phyloP scores from a whole-genome alignment of 176 grass and related monocot genomes.

The Urochloa ruziziensis region DNA sequence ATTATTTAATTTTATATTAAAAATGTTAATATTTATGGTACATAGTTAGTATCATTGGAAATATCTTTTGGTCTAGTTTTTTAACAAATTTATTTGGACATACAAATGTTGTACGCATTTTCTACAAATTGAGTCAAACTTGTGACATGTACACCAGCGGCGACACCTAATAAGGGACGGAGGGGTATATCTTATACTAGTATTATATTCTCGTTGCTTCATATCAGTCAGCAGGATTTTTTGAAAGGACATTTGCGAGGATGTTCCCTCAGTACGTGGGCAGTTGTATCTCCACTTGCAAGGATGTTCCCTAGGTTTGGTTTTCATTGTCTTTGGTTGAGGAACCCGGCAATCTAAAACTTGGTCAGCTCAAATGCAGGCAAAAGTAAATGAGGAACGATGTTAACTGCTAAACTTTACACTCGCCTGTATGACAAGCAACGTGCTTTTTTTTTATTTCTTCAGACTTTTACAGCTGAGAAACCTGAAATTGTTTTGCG shows the following conservation, averaged over 20 bases:
- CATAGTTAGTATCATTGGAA: no score
- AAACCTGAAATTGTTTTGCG: neutral
- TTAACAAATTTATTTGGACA: no score
- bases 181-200: neutral
- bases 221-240: neutral
- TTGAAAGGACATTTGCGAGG: neutral
- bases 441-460: neutral
- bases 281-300: neutral
- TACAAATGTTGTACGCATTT: no score
- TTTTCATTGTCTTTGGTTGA: neutral
- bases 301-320: no score
- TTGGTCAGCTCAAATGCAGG: neutral
- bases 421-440: neutral
- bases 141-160: no score
- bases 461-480: neutral
- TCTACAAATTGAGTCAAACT: no score
- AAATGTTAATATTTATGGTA: no score
- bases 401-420: constrained; percentile 34
- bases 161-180: no score
- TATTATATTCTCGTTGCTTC: neutral
- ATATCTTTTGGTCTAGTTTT: no score
- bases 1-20: no score
- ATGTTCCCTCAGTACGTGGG: neutral
- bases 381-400: constrained; percentile 42
- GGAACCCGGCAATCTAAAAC: constrained; percentile 33